Base-by-base conservation (phyloP, 441 rosid species). In the Jatropha podagrica region DNA sequence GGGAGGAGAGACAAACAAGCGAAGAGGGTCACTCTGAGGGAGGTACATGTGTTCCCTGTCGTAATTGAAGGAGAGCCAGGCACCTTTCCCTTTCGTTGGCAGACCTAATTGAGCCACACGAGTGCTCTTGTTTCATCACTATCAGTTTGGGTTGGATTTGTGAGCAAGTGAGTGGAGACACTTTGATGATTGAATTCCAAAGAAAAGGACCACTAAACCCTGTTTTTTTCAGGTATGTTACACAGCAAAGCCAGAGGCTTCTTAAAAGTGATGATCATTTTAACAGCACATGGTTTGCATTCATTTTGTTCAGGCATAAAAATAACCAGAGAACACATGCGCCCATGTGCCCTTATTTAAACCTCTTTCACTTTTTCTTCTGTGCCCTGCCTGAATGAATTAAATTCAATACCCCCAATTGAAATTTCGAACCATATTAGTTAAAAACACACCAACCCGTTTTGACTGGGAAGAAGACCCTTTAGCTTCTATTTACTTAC, bases 291-390 rank as follows among this genome's bases (percentile, higher is more conserved):
- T 78, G 83, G 76, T 71, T 67, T 2, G 79, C 85, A 74, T 78
- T 81, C 73, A 79, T 81, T 76, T 67, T 74, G 78, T 44, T 75
- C 78, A 74, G 82, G 75, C 77, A 63, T 62, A 66, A 68, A 74
- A 65, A 81, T 74, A 78, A 58, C 17, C 79, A 55, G 58, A 44
- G 18, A 13, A 67, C 85, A 79, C 81, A 70, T 78, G 84, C 85
- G 9, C 82, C 86, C 87, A 85, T 82, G 86, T 85, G 88, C 81
- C 76, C 76, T 58, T 79, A 77, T 73, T 82, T 61, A 65, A 68
- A 13, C 72, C 52, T 37, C 58, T n/a, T 15, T 32, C 49, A 3
- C 26, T 38, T 66, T 74, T 44, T 77, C 15, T 63, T 49, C 23
- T 7, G 44, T 1, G 23, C 32, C 32, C 1, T 26, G 13, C 15